These are phyloP conservation scores for Lactarius hatsudake DNA, from an alignment of 768 basidiomycete genomes.

Conservation along the genomic window DNA sequence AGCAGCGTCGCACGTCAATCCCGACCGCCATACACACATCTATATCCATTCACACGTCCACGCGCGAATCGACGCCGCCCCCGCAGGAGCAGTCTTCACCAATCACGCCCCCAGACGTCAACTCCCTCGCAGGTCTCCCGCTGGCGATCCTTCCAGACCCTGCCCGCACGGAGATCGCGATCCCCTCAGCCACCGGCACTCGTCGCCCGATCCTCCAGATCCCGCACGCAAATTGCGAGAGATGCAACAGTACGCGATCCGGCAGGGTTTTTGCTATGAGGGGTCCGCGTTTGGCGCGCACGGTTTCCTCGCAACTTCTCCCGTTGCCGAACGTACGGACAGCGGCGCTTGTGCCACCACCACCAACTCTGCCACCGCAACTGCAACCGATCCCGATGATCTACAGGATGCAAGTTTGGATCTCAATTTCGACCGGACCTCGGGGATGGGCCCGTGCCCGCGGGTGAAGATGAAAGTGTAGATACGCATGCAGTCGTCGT, in stretches of 20 bases:
- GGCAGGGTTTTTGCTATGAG: neutral
- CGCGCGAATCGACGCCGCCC: neutral
- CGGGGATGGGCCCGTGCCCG: neutral
- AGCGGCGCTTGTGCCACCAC: neutral
- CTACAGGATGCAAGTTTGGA: no score
- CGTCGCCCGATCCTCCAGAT: neutral
- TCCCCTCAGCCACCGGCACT: constrained; percentile 8
- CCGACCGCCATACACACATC: neutral
- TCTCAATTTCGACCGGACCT: no score
- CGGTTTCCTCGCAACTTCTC: constrained; percentile 18
- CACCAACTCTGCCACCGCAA: no score
- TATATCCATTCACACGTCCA: neutral
- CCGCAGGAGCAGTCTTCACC: neutral
- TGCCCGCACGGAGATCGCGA: neutral
- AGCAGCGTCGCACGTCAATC: neutral
- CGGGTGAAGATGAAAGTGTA: no score
- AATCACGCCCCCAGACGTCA: neutral
- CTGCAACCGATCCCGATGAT: no score
- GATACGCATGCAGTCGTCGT: neutral
- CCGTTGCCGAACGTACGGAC: neutral
- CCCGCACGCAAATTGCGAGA: no score
- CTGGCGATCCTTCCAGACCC: constrained; percentile 13
- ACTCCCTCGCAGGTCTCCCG: constrained; percentile 4
- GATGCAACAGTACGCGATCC: no score
- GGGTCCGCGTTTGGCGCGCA: constrained; percentile 17